These are phyloP conservation scores for Aspergillus quadrilineatus DNA, from an alignment of 2,329 filamentous ascomycete genomes.

Conservation along the genomic window DNA sequence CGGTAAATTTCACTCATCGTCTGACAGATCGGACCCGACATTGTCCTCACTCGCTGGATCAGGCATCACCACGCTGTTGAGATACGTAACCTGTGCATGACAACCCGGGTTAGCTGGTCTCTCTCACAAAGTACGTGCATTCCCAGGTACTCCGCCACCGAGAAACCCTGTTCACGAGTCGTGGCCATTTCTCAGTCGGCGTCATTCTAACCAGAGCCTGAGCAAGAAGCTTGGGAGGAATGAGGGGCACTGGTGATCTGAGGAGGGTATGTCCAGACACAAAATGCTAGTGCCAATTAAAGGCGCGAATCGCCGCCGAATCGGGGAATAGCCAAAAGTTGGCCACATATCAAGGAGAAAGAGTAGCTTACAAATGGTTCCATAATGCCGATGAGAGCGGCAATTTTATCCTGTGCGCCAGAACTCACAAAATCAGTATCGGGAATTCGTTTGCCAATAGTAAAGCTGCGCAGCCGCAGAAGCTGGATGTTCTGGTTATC, in stretches of 20 bases:
- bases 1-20: conserved; percentile 4
- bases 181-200: conserved; percentile 13
- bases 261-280: conserved; percentile 9
- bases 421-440: conserved; percentile 64
- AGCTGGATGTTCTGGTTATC: conserved; percentile 78
- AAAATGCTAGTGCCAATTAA: conserved; percentile 19
- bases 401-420: conserved; percentile 64
- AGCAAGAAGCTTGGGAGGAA: conserved; percentile 22
- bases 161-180: too few species aligned
- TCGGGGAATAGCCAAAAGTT: conserved; percentile 23
- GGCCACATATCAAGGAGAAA: conserved; percentile 21
- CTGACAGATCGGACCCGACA: conserved; percentile 31
- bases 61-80: conserved; percentile 73
- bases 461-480: conserved; percentile 77
- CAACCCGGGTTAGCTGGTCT: conserved; percentile 26
- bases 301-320: conserved; percentile 24
- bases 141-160: not conserved
- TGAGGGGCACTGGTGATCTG: conserved; percentile 13
- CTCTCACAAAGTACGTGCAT: conserved; percentile 10
- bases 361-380: conserved; percentile 77
- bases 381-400: conserved; percentile 65
- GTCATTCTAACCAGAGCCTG: conserved; percentile 19
- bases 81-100: conserved; percentile 61
- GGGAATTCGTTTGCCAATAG: conserved; percentile 64
- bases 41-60: conserved; percentile 54